Percentiles rank a stretch among this genome's conserved stretches.
Evolutionary conservation across 2,329 filamentous ascomycete genomes (phyloP).

Genomic region (Cryphonectria naterciae): DNA sequence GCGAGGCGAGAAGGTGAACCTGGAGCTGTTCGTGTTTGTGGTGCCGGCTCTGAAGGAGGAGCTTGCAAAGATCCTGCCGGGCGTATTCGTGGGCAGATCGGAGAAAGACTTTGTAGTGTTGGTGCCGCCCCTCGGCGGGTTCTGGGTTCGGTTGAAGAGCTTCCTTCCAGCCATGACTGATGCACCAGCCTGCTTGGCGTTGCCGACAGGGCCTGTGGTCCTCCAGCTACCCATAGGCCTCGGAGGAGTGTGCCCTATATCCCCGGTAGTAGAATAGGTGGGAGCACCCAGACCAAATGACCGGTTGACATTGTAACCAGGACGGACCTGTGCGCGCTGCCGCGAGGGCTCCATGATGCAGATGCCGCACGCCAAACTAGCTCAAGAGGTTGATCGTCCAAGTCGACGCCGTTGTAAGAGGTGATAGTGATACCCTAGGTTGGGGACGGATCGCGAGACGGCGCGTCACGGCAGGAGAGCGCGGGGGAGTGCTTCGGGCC

Average conservation of each 20-base stretch:
- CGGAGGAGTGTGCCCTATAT: slow-evolving; percentile 21
- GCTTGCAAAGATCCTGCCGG: slow-evolving; percentile 41
- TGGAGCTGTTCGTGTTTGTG: slow-evolving; percentile 34
- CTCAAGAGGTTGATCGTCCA: slow-evolving; percentile 3
- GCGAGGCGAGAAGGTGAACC: slow-evolving; percentile 49
- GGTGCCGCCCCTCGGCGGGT: slow-evolving; percentile 37
- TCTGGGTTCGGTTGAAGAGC: slow-evolving; percentile 41
- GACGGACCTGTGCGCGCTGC: slow-evolving; percentile 23
- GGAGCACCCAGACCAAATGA: slow-evolving; percentile 15
- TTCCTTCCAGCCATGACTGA: slow-evolving; percentile 40
- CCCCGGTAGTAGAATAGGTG: background rate
- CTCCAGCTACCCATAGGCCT: slow-evolving; percentile 32
- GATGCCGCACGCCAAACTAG: slow-evolving; percentile 17
- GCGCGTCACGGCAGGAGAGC: slow-evolving; percentile 18
- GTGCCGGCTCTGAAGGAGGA: slow-evolving; percentile 31
- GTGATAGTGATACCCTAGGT: slow-evolving; percentile 79
- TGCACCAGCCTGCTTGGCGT: slow-evolving; percentile 40
- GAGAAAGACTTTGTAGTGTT: slow-evolving; percentile 29
- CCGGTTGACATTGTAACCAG: slow-evolving; percentile 19
- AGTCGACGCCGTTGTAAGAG: background rate
- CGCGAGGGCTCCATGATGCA: slow-evolving; percentile 28
- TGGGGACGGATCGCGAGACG: slow-evolving; percentile 67
- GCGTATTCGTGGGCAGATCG: slow-evolving; percentile 34
- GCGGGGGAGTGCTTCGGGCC: slow-evolving; percentile 15
- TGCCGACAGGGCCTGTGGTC: slow-evolving; percentile 35